Conservation (phyloP, 805 yeast species). For the Wickerhamomyces chaumierensis region DNA sequence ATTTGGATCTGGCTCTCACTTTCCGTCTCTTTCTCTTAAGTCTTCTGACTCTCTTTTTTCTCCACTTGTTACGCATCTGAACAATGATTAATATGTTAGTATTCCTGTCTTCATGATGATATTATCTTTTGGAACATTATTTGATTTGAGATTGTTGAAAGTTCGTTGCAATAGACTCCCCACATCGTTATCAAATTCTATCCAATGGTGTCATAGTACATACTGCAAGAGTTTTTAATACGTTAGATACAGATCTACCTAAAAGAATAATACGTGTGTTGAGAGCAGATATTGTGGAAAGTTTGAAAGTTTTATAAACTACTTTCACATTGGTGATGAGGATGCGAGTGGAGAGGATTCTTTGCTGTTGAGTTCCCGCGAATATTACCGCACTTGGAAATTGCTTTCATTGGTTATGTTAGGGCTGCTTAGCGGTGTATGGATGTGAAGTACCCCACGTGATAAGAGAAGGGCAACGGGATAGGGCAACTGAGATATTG, state of each 20-base stretch:
- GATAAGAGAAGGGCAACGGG: background rate
- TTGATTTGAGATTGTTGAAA: too few species aligned
- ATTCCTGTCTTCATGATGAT: background rate
- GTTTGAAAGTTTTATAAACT: background rate
- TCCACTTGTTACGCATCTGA: constrained; percentile 94
- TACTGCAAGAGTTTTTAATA: constrained; percentile 7
- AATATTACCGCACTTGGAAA: background rate
- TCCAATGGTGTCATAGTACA: constrained; percentile 3
- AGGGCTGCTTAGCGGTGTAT: background rate
- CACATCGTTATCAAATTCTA: too few species aligned
- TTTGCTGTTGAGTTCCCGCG: background rate
- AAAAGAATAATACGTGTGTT: constrained; percentile 8
- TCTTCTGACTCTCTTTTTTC: constrained; percentile 99
- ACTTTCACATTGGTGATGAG: too few species aligned
- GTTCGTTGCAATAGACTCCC: background rate
- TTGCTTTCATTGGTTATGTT: background rate
- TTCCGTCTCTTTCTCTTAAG: constrained; percentile 99
- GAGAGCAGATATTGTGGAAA: constrained; percentile 4
- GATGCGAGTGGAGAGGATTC: background rate
- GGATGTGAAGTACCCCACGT: background rate
- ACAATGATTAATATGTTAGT: constrained; percentile 11
- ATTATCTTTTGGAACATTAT: too few species aligned
- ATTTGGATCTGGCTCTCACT: constrained; percentile 99
- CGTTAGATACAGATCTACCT: constrained; percentile 1
- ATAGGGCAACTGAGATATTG: background rate